A percentile compares a stretch with the other conserved stretches of the same genome.
These are phyloP conservation scores for Eragrostis tef DNA, from an alignment of 202 grass and related monocot species.

Conservation along the genomic window DNA sequence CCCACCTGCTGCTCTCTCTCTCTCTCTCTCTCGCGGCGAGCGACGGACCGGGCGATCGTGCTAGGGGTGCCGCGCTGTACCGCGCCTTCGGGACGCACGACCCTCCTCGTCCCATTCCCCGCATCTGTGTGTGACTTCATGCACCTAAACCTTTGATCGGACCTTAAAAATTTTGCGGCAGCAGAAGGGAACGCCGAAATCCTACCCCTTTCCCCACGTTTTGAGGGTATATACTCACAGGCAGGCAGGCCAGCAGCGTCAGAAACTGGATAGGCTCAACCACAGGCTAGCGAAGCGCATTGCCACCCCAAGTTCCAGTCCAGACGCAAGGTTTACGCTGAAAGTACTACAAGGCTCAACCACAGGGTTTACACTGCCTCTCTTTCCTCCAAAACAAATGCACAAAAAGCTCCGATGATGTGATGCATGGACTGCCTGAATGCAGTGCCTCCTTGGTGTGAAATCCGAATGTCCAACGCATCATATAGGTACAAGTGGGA, in stretches of 20 bases:
- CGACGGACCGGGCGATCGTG: background rate
- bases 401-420: background rate
- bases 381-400: background rate
- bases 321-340: background rate
- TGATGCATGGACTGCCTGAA: background rate
- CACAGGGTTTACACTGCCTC: background rate
- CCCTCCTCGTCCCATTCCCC: background rate
- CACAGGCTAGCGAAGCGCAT: constrained; percentile 39
- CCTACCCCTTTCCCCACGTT: constrained; percentile 6
- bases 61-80: background rate
- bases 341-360: background rate
- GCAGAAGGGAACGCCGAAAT: background rate
- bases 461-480: background rate
- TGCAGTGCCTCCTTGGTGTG: background rate
- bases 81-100: background rate
- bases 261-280: constrained; percentile 53
- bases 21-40: too few relatives aligned
- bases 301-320: constrained; percentile 27
- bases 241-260: constrained; percentile 3
- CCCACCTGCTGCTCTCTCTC: too few relatives aligned
- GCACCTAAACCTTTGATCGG: background rate
- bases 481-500: background rate
- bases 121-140: background rate
- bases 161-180: background rate
- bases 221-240: constrained; percentile 25